Percentiles rank a stretch among this genome's conserved stretches.
These are phyloP conservation scores for Calonectria naviculata DNA, from an alignment of 2,329 filamentous ascomycete species.

Conservation along the genomic window DNA sequence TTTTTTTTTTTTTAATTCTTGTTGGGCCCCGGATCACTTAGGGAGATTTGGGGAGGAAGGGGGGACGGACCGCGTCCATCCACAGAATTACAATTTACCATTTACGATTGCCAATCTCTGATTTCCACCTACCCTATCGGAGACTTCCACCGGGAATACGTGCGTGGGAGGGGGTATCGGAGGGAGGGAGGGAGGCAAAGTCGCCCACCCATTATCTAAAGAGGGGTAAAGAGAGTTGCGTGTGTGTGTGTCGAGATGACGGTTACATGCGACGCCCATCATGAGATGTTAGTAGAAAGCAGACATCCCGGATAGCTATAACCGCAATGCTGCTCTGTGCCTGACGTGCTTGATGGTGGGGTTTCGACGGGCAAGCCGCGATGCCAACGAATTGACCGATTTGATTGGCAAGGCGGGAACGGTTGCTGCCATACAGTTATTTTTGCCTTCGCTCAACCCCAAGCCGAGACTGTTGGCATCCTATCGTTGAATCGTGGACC, in stretches of 20 bases:
- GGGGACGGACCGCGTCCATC: background rate
- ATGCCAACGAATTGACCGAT: background rate
- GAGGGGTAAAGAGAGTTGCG: background rate
- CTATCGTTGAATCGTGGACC: background rate
- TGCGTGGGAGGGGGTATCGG: background rate
- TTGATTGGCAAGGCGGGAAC: background rate
- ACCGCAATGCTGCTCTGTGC: background rate
- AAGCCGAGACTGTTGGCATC: background rate
- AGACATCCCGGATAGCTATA: slow-evolving; percentile 1
- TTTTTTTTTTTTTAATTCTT: too few relatives aligned
- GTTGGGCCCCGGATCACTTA: background rate
- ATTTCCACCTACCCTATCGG: background rate
- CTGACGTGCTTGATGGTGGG: background rate
- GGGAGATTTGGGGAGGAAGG: background rate
- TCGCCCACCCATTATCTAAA: background rate
- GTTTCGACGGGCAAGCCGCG: background rate
- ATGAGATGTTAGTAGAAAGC: background rate
- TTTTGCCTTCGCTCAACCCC: background rate
- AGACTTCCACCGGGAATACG: background rate
- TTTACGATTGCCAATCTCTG: background rate
- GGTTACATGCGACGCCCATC: background rate
- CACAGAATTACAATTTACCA: background rate
- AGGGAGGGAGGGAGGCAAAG: background rate
- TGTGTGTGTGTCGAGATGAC: background rate
- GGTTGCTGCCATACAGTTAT: background rate